Evolutionary conservation across 306 rosid species (phyloP).

Genomic region (Acacia melanoxylon): DNA sequence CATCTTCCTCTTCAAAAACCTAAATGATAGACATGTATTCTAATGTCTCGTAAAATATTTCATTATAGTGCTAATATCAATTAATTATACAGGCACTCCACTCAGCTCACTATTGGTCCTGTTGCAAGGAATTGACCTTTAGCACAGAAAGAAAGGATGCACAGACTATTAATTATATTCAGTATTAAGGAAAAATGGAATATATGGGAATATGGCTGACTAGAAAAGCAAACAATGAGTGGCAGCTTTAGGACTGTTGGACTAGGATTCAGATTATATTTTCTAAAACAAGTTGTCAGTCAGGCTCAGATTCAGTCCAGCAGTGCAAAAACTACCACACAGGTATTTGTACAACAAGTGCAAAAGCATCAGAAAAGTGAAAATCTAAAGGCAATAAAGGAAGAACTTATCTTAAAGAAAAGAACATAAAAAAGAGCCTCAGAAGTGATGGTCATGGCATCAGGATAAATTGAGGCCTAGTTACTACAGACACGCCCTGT

Average conservation of each 20-base stretch:
- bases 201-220: not conserved
- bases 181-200: not conserved
- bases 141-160: not conserved
- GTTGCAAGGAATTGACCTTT: not conserved
- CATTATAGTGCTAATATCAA: not conserved
- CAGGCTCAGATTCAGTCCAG: not conserved
- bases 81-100: slow-evolving; percentile 4
- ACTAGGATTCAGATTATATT: not conserved
- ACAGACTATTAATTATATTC: not conserved
- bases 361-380: not conserved
- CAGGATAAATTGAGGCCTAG: not conserved
- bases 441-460: not conserved
- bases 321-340: not conserved
- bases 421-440: not conserved
- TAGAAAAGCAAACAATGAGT: not conserved
- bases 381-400: not conserved
- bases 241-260: not conserved
- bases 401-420: not conserved
- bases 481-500: not conserved
- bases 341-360: not conserved
- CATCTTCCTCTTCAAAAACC: not conserved
- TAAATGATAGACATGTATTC: not conserved
- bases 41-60: not conserved
- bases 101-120: not conserved
- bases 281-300: not conserved